Base-by-base conservation (phyloP, 139 green algal species). In the Chlamydomonas sp. region DNA sequence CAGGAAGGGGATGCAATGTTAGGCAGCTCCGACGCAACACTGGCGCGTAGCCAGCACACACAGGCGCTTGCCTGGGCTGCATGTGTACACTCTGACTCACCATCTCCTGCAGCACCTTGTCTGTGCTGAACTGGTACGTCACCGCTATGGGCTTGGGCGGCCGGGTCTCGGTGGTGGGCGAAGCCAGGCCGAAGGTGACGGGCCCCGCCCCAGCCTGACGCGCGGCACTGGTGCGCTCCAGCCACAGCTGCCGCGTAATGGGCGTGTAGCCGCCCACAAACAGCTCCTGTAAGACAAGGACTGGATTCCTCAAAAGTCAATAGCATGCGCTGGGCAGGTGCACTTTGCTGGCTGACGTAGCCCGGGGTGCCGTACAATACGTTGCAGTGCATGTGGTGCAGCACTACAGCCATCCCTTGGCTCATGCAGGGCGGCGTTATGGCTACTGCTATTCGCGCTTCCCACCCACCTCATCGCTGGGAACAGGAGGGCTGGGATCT, bases 161-260 rank as follows among this genome's bases (percentile, higher is more conserved):
- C 60, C 88, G 90, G 4, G 77, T 5, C 3, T 58, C 80, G 17
- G 17, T 77, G 66, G 61, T 64, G 59, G 73, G 58, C 63, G 20
- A 61, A 8, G 83, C 63, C 64, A 78, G 31, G 31, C 0, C 31
- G 31, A 49, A 49, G 31, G 31, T 49, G 31, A 49, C 31, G 31
- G 31, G 31, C 31, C 31, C 31, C 31, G 31, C 31, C 31, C 31
- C 31, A 49, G 31, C 31, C 61, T 77, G 59, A 66, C 77, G 14
- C 63, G 62, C 63, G 68, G 74, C 12, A 1, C 73, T 69, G 15
- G 92, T 58, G 2, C 93, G 84, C 3, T 94, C 85, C 5, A 88
- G 58, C 94, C 94, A 96, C 2, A 96, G 90, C 79, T 88, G 84
- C 85, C 95, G 95, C 5, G 94, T 97, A 3, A 96, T 91, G 0